Evolutionary conservation across 176 grass and related monocot species (phyloP).

Genomic region (Saccharum spontaneum): DNA sequence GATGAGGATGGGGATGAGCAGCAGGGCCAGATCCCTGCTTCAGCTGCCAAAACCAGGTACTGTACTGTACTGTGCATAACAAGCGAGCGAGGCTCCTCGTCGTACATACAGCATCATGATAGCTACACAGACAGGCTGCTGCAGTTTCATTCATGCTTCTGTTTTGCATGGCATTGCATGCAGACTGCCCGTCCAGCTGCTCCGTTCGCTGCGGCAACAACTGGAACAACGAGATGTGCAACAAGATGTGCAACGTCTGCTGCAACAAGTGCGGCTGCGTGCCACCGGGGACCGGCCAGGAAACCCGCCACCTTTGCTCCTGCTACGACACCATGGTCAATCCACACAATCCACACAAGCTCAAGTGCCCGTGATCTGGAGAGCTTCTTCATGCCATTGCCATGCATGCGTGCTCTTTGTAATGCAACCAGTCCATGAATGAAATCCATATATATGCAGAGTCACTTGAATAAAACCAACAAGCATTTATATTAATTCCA

Average conservation of each 20-base stretch:
- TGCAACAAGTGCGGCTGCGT: conserved; percentile 76
- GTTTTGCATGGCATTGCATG: neutral
- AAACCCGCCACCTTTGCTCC: conserved; percentile 52
- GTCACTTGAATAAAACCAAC: neutral
- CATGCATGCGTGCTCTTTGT: neutral
- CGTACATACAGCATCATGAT: no score
- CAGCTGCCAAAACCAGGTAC: neutral
- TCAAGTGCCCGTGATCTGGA: conserved; percentile 36
- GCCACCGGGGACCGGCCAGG: conserved; percentile 71
- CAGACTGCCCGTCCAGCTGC: conserved; percentile 63
- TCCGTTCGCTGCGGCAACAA: conserved; percentile 52
- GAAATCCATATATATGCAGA: no score
- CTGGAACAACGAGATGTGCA: conserved; percentile 89
- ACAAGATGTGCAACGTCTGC: conserved; percentile 72
- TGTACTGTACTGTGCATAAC: no score
- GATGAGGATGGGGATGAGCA: neutral
- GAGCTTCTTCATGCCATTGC: no score
- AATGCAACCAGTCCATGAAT: neutral
- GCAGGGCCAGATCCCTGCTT: neutral
- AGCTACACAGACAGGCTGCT: no score
- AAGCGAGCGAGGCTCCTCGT: no score
- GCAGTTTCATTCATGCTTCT: no score
- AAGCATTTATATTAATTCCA: neutral
- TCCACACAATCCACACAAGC: conserved; percentile 21
- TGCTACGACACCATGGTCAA: conserved; percentile 49